Evolutionary conservation across 2,329 filamentous ascomycete species (phyloP), one percentile per base, ranked within the genome.

Genomic region (Gaeumannomyces tritici): DNA sequence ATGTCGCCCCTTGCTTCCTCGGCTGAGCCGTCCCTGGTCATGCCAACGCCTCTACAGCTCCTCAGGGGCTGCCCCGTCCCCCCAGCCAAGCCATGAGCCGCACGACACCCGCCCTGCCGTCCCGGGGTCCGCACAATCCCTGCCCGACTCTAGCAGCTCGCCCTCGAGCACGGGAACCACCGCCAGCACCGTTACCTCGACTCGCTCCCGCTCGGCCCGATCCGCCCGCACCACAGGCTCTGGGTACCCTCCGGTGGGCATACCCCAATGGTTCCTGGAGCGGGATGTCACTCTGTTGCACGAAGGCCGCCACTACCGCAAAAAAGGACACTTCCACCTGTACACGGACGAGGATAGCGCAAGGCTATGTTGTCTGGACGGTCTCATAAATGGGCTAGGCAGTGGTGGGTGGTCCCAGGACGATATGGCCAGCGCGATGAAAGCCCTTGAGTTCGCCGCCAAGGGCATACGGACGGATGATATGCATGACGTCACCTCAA

Each of bases 221-320:
- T 18, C 42, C 21, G 42, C 42, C 21, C 42, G 42, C 42, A 7
- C 42, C 21, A 9, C 21, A 76, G 57, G 66, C 18, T 84, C 13
- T 8, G 42, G 33, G 24, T 60, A 55, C 18, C 83, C 83, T n/a
- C 75, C 78, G 2, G 74, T 84, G 27, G 75, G 79, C 60, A 73
- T 89, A 18, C 85, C 87, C 0, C 72, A 77, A 62, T 81, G 78
- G 72, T 89, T 89, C 65, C 72, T 84, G 61, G 73, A 80, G 54
- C 71, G 75, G 26, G 82, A 82, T 62, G 78, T 89, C 31, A 70
- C 71, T 58, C 68, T 78, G 33, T 4, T 6, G 9, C 33, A 47
- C 33, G 33, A 60, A 28, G 8, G n/a, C 42, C 18, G 24, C 42
- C n/a, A 51, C 42, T 51, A 51, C 21, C 42, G 21, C 42, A 9